phyloP scores from a whole-genome alignment of 139 green algal genomes.

The Tetratostichococcus sp. region DNA sequence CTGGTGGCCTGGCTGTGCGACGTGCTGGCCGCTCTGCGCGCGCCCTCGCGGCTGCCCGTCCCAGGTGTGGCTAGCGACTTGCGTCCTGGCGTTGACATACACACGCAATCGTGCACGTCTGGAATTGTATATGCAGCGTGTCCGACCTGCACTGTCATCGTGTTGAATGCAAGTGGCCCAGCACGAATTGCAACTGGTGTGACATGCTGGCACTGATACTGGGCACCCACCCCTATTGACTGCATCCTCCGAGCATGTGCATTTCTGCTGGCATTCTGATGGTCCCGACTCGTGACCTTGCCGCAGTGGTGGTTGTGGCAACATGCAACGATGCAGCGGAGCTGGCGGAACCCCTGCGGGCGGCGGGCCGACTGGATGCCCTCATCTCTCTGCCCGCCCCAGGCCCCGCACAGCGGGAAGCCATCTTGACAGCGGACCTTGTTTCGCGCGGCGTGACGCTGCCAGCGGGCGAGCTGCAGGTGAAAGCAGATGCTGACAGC shows the following conservation, averaged over 20 bases:
- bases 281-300: too few species aligned
- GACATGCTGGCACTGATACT: too few species aligned
- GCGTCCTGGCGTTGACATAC: too few species aligned
- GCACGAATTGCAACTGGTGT: too few species aligned
- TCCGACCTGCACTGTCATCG: too few species aligned
- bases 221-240: too few species aligned
- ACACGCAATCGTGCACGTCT: too few species aligned
- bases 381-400: conserved; percentile 39
- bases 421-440: conserved; percentile 42
- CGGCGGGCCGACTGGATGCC: conserved; percentile 48
- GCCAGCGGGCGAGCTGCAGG: neutral
- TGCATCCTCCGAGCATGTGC: too few species aligned
- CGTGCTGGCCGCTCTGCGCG: conserved; percentile 28
- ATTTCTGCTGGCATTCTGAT: too few species aligned
- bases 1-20: conserved; percentile 34
- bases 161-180: too few species aligned
- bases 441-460: conserved; percentile 9
- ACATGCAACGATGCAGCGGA: conserved; percentile 28
- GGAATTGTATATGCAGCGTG: too few species aligned
- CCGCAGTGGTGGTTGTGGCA: conserved; percentile 34
- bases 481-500: too few species aligned
- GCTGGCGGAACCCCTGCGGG: conserved; percentile 39
- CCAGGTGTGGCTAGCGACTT: conserved; percentile 14
- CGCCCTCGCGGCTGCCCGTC: conserved; percentile 6
- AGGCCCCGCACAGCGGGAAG: conserved; percentile 32